A percentile compares a stretch with the other conserved stretches of the same genome.
phyloP scores from a whole-genome alignment of 371 early-diverging fungal species.

The Mortierella sp. region DNA sequence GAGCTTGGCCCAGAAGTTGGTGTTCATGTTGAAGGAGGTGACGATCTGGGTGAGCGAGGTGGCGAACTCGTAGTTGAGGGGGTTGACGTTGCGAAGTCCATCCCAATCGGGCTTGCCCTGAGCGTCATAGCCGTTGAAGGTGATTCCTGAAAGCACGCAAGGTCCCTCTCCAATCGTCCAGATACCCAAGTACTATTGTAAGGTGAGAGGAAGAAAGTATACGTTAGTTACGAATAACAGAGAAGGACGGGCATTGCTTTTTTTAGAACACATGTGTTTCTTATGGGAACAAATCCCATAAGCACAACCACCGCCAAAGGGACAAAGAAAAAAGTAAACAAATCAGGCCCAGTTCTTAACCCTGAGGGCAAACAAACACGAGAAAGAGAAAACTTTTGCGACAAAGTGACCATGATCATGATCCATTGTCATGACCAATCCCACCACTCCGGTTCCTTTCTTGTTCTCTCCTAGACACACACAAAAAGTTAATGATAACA shows the following conservation, averaged over 20 bases:
- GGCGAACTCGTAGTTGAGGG: slow-evolving; percentile 65
- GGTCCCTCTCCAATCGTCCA: slow-evolving; percentile 81
- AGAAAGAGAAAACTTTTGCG: background rate
- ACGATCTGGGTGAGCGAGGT: slow-evolving; percentile 73
- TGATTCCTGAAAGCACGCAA: slow-evolving; percentile 72
- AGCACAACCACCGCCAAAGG: background rate
- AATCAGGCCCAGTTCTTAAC: background rate
- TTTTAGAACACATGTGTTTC: background rate
- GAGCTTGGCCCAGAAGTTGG: slow-evolving; percentile 80
- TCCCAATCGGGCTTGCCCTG: slow-evolving; percentile 65
- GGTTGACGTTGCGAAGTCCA: slow-evolving; percentile 74
- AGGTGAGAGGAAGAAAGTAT: background rate
- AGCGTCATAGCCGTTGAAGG: slow-evolving; percentile 71
- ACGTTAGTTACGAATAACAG: background rate
- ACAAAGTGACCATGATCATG: slow-evolving; percentile 8
- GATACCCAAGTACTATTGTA: slow-evolving; percentile 72
- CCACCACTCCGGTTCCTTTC: background rate
- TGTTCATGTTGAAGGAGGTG: slow-evolving; percentile 80
- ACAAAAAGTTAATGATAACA: background rate
- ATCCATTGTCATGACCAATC: background rate
- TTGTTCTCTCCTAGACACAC: background rate
- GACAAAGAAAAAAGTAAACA: background rate
- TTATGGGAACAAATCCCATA: background rate
- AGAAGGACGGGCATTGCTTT: background rate
- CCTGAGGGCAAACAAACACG: background rate